These are phyloP conservation scores for Malassezia vespertilionis DNA, from an alignment of 1,284 basidiomycete genomes.

Conservation along the genomic window DNA sequence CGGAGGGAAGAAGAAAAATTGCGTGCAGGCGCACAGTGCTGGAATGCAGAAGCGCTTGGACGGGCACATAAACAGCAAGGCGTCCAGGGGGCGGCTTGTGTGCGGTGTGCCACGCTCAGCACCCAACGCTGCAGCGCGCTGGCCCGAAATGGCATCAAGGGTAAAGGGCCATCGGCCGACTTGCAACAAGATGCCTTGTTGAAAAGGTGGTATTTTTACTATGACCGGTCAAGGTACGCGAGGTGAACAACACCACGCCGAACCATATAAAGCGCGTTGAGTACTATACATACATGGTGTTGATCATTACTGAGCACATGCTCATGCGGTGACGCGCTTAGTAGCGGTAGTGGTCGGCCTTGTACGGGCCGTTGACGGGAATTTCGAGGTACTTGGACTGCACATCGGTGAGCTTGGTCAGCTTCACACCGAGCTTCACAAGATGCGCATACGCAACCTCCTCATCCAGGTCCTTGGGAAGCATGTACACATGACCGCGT, in stretches of 20 bases:
- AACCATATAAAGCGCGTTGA: constrained; percentile 18
- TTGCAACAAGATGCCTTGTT: constrained; percentile 37
- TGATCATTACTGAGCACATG: constrained; percentile 3
- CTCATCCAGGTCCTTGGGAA: constrained; percentile 96
- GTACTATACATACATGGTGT: constrained; percentile 18
- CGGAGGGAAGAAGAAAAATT: not conserved
- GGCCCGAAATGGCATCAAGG: no score
- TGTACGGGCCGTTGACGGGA: constrained; percentile 81
- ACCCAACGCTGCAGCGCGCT: no score
- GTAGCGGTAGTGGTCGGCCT: constrained; percentile 48
- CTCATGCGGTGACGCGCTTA: constrained; percentile 16
- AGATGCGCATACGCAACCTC: constrained; percentile 95
- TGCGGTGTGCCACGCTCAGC: no score
- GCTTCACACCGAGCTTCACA: constrained; percentile 78
- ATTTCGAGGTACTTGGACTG: constrained; percentile 91
- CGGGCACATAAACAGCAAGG: no score
- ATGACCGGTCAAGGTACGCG: not conserved
- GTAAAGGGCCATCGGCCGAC: no score
- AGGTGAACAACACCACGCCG: constrained; percentile 7
- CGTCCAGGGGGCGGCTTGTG: no score
- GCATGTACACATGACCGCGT: constrained; percentile 53
- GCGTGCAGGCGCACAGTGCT: not conserved
- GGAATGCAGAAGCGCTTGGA: no score
- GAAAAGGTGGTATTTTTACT: constrained; percentile 27
- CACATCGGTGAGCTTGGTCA: constrained; percentile 65